phyloP scores from a whole-genome alignment of 352 stramenopile species.

The Phytophthora pistaciae region DNA sequence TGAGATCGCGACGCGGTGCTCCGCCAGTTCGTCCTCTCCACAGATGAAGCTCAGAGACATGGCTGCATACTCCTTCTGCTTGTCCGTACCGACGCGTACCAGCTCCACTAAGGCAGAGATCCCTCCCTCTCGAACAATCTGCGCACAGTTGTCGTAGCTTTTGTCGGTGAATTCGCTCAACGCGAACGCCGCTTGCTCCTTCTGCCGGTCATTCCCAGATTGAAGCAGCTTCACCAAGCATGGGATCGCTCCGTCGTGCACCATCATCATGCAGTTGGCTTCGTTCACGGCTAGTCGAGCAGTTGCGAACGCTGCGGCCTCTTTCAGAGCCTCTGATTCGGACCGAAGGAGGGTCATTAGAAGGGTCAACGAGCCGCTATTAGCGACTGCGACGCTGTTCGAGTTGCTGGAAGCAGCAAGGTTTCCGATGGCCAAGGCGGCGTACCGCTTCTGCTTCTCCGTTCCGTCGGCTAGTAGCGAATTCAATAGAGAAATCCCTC shows the following conservation, averaged over 20 bases:
- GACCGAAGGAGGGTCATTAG: conserved; percentile 5
- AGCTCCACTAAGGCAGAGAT: neutral
- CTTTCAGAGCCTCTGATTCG: conserved; percentile 4
- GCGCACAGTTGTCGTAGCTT: conserved; percentile 4
- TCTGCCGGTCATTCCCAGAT: neutral
- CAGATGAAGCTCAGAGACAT: conserved; percentile 8
- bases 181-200: conserved; percentile 3
- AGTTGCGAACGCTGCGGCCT: conserved; percentile 6
- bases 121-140: neutral
- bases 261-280: neutral
- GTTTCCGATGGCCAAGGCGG: neutral
- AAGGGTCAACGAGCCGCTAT: neutral
- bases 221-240: neutral
- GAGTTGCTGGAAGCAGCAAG: neutral
- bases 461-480: neutral
- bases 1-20: conserved; percentile 7
- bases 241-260: conserved; percentile 1
- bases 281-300: neutral
- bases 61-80: conserved; percentile 2
- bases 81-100: neutral
- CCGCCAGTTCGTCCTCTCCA: conserved; percentile 5
- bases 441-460: neutral
- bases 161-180: conserved; percentile 11
- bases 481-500: conserved; percentile 1
- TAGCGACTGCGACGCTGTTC: neutral